These are phyloP conservation scores for Populus euphratica DNA, from an alignment of 345 rosid genomes.

Conservation along the genomic window DNA sequence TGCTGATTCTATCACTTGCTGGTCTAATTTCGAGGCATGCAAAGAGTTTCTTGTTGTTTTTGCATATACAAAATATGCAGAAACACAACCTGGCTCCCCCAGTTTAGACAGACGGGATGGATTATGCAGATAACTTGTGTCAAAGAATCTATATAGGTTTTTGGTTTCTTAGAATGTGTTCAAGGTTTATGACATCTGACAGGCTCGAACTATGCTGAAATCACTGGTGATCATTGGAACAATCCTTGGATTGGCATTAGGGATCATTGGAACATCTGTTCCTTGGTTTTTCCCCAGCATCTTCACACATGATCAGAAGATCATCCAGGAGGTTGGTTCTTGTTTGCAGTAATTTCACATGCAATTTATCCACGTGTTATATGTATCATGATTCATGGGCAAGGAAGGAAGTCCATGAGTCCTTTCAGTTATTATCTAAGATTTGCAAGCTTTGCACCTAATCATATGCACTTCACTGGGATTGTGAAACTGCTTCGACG, in stretches of 20 bases:
- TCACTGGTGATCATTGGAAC: slow-evolving; percentile 68
- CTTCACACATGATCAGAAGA: slow-evolving; percentile 63
- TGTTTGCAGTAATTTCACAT: background rate
- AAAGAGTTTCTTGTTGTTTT: background rate
- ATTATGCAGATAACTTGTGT: background rate
- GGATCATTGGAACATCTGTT: slow-evolving; percentile 52
- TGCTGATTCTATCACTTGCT: background rate
- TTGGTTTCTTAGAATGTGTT: slow-evolving; percentile 2
- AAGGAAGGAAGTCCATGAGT: background rate
- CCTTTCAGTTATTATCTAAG: background rate
- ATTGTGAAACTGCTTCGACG: background rate
- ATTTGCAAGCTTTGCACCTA: background rate
- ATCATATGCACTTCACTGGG: background rate
- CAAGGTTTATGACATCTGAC: slow-evolving; percentile 16
- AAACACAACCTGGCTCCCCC: background rate
- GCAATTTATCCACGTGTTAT: background rate
- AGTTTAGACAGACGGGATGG: background rate
- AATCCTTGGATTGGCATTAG: slow-evolving; percentile 56
- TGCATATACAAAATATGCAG: background rate
- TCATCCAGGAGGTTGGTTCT: slow-evolving; percentile 58
- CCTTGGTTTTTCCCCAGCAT: slow-evolving; percentile 68
- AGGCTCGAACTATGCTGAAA: slow-evolving; percentile 81
- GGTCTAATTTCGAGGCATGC: background rate
- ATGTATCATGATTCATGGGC: background rate
- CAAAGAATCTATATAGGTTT: background rate